Evolutionary conservation across 805 yeast species (phyloP).

Genomic region (Starmerella riodocensis): DNA sequence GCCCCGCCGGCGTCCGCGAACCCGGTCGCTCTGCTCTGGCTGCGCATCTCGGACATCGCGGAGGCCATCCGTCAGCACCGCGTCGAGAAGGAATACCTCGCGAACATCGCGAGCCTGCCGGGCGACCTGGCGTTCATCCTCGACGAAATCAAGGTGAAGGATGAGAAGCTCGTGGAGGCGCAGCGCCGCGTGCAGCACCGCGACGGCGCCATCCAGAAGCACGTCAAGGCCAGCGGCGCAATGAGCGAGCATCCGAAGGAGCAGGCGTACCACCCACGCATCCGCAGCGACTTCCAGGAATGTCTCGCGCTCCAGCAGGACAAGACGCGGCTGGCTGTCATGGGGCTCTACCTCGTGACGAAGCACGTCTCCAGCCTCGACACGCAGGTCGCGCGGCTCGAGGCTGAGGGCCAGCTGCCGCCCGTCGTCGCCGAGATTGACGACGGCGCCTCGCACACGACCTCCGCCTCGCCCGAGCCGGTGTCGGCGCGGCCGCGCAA

Average conservation of each 20-base stretch:
- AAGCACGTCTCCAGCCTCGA: constrained; percentile 65
- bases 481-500: constrained; percentile 4
- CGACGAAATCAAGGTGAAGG: constrained; percentile 64
- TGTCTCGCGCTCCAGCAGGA: constrained; percentile 58
- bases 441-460: constrained; percentile 6
- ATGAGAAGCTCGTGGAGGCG: constrained; percentile 49
- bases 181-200: constrained; percentile 53
- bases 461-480: constrained; percentile 14
- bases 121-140: constrained; percentile 70
- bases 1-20: too few species aligned
- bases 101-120: constrained; percentile 62
- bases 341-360: constrained; percentile 63
- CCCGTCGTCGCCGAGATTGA: constrained; percentile 17
- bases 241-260: constrained; percentile 73
- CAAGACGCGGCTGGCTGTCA: constrained; percentile 66
- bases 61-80: too few species aligned
- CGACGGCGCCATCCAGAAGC: constrained; percentile 73
- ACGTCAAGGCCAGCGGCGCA: constrained; percentile 71
- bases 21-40: background rate
- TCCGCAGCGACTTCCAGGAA: constrained; percentile 51
- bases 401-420: constrained; percentile 64
- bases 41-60: constrained; percentile 68
- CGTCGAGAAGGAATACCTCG: constrained; percentile 53
- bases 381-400: constrained; percentile 60
- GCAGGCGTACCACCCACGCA: constrained; percentile 46